Evolutionary conservation across 83 land plant species (phyloP).

Genomic region (Diphasiastrum complanatum): DNA sequence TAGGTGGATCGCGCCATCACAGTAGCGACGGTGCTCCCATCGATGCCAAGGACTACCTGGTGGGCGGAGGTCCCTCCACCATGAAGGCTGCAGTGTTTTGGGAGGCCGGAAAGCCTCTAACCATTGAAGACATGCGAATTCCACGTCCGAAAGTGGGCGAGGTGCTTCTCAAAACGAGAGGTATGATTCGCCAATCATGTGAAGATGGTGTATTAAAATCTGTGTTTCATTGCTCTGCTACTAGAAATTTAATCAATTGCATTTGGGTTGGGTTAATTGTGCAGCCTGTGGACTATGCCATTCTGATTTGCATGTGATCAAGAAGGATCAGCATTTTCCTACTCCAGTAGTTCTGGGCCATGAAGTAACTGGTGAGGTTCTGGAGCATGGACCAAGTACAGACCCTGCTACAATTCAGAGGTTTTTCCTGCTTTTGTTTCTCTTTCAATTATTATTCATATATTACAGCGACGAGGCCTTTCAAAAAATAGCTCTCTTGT

Average conservation of each 20-base stretch:
- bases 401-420: constrained; percentile 54
- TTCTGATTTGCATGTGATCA: constrained; percentile 90
- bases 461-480: no score
- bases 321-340: constrained; percentile 83
- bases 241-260: background rate
- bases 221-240: background rate
- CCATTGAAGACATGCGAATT: constrained; percentile 75
- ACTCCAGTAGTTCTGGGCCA: constrained; percentile 90
- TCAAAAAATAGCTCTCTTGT: no score
- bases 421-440: constrained; percentile 24
- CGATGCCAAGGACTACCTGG: constrained; percentile 18
- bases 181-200: constrained; percentile 23
- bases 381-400: constrained; percentile 80
- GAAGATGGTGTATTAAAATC: background rate
- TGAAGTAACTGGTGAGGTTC: constrained; percentile 91
- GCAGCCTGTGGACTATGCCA: constrained; percentile 98
- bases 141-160: constrained; percentile 91
- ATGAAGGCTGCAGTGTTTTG: constrained; percentile 85
- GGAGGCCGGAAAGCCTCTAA: constrained; percentile 69
- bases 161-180: constrained; percentile 82
- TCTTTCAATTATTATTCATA: background rate
- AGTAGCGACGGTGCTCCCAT: background rate
- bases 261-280: background rate
- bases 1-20: no score
- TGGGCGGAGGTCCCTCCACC: constrained; percentile 23